Conservation (phyloP, 176 grass and related monocot species). For the Rhynchospora pubera region DNA sequence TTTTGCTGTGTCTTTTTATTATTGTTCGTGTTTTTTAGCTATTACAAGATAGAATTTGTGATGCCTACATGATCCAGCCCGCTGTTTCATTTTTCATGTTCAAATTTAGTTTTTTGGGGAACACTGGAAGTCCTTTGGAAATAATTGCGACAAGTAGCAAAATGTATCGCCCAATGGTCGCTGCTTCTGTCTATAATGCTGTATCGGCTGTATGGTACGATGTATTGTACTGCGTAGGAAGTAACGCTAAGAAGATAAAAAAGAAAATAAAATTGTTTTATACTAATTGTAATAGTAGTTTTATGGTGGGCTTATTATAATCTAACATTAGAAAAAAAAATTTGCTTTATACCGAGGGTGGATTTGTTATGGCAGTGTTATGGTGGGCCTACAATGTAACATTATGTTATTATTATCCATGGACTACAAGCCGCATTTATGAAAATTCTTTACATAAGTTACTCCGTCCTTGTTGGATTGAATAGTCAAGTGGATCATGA, state of each 20-base stretch:
- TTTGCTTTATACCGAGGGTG: not conserved
- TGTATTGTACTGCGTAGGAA: not conserved
- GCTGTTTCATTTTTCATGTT: not conserved
- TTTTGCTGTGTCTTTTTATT: not conserved
- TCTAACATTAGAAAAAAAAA: not conserved
- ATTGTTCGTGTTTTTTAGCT: too few species aligned
- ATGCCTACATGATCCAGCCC: not conserved
- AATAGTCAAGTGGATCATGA: not conserved
- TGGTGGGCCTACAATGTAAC: not conserved
- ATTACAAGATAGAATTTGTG: not conserved
- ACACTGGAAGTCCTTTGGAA: not conserved
- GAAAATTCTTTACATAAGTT: not conserved
- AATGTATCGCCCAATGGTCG: not conserved
- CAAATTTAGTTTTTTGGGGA: not conserved
- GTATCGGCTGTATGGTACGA: not conserved
- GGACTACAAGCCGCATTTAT: not conserved
- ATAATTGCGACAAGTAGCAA: not conserved
- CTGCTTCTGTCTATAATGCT: not conserved
- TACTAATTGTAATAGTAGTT: not conserved
- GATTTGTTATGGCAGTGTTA: not conserved
- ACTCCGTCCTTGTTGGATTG: not conserved
- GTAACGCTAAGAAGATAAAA: not conserved
- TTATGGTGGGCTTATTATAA: not conserved
- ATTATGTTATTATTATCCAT: not conserved
- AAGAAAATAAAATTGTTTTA: not conserved